Evolutionary conservation across 768 basidiomycete species (phyloP).

Genomic region (Collybia nuda): DNA sequence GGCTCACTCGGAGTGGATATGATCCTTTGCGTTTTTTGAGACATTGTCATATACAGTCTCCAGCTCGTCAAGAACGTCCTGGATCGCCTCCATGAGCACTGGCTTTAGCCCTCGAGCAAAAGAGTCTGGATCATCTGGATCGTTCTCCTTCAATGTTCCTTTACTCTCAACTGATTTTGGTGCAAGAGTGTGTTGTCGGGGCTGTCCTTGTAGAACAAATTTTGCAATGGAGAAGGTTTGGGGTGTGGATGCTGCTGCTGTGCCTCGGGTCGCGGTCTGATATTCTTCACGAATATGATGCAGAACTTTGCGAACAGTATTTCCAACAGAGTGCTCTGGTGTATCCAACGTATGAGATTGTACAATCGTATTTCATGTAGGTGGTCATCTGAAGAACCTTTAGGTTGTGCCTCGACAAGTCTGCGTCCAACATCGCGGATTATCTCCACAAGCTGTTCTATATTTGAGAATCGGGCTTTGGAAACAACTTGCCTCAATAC

Average conservation of each 20-base stretch:
- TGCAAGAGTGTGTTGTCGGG: slow-evolving; percentile 46
- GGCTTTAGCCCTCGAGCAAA: slow-evolving; percentile 83
- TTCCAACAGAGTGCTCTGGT: slow-evolving; percentile 91
- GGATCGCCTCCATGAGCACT: slow-evolving; percentile 94
- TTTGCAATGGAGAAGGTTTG: slow-evolving; percentile 72
- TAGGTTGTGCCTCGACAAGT: slow-evolving; percentile 90
- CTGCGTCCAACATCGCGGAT: slow-evolving; percentile 79
- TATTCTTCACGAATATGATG: slow-evolving; percentile 97
- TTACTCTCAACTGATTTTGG: slow-evolving; percentile 50
- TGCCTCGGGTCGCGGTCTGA: slow-evolving; percentile 67
- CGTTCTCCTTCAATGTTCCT: slow-evolving; percentile 63
- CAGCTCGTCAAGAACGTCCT: slow-evolving; percentile 93
- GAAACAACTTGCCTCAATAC: slow-evolving; percentile 90
- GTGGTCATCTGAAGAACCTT: slow-evolving; percentile 55
- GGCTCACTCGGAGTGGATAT: slow-evolving; percentile 96
- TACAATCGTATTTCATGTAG: background rate
- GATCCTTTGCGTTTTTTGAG: slow-evolving; percentile 91
- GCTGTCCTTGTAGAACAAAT: slow-evolving; percentile 81
- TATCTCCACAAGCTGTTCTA: slow-evolving; percentile 80
- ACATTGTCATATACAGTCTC: slow-evolving; percentile 96
- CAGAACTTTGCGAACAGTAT: slow-evolving; percentile 89
- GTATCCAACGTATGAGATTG: slow-evolving; percentile 3
- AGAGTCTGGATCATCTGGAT: slow-evolving; percentile 75
- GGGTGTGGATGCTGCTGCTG: slow-evolving; percentile 31
- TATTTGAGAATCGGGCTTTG: slow-evolving; percentile 80